Evolutionary conservation across 2,329 filamentous ascomycete species (phyloP), one percentile per base, ranked within the genome.

Genomic region (Rhynchosporium secalis): DNA sequence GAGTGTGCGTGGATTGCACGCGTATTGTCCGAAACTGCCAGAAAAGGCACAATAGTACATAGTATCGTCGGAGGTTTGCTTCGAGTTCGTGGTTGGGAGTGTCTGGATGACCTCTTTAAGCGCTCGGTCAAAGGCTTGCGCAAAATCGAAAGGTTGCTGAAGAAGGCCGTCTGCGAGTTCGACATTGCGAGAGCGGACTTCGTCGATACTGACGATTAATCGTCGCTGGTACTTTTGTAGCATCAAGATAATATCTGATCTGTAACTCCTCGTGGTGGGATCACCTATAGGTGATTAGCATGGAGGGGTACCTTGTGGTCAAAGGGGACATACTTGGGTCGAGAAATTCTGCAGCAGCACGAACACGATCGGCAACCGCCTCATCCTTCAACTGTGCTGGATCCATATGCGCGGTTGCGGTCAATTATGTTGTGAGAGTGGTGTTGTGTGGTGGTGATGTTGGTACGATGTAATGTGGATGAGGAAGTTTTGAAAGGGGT

Each of bases 11-110:
- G 95, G 95, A 73, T 97, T 99, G 83, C 93, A 97, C 12, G 93
- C 85, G 75, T 91, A 95, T 74, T 97, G 88, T 68, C 96, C 95
- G 74, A 99, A 99, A 74, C 92, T 96, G 68, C 95, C 95, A 60
- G 94, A 86, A 79, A 91, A 98, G n/a, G 95, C 95, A 73, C 95
- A 97, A 76, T 99, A 98, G 78, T 96, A 99, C 70, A 91, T 82
- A 47, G 87, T 86, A 74, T 97, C 93, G 36, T 89, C 86, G 48
- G 86, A 83, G 1, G 86, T 87, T 76, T 96, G 91, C 69, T 89
- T 87, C 2, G 88, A 83, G 2, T 91, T 86, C 46, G 90, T 86
- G 71, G 90, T 86, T 10, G 89, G 87, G 38, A 96, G 80, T 2
- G 92, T 89, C 73, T 89, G 85, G 66, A 98, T 88, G 58, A 97